Conservation (phyloP, 169 alveolate species). For the Eimeria necatrix region DNA sequence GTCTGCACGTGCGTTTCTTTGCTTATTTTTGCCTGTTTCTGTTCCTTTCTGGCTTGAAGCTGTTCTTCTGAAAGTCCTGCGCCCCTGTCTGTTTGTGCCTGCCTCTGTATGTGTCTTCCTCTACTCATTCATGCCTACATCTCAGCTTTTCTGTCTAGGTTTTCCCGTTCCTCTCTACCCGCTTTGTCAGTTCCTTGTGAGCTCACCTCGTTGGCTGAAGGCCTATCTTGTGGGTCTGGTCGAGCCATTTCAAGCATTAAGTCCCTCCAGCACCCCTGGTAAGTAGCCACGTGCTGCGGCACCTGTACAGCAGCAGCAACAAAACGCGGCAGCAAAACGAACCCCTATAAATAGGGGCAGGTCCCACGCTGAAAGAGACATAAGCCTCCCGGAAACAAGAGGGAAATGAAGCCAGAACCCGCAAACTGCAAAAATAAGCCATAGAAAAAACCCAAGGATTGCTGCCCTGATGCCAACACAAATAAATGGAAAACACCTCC, state of each 20-base stretch:
- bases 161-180: background rate
- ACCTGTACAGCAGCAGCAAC: constrained; percentile 88
- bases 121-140: background rate
- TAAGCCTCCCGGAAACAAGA: background rate
- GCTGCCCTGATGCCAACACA: background rate
- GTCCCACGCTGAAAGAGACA: background rate
- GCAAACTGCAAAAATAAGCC: background rate
- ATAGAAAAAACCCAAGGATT: background rate
- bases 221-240: constrained; percentile 91
- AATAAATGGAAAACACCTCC: background rate
- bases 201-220: constrained; percentile 90
- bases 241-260: constrained; percentile 91
- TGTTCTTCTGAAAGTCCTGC: no score
- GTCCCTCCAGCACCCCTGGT: constrained; percentile 89
- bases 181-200: background rate
- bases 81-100: background rate
- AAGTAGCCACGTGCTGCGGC: constrained; percentile 88
- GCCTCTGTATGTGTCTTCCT: background rate
- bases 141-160: background rate
- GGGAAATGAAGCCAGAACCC: background rate
- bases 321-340: background rate
- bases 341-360: background rate
- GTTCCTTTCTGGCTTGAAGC: background rate
- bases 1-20: background rate
- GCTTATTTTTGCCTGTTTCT: background rate